phyloP scores from a whole-genome alignment of 2,329 filamentous ascomycete species.

The Neofusicoccum cordaticola region DNA sequence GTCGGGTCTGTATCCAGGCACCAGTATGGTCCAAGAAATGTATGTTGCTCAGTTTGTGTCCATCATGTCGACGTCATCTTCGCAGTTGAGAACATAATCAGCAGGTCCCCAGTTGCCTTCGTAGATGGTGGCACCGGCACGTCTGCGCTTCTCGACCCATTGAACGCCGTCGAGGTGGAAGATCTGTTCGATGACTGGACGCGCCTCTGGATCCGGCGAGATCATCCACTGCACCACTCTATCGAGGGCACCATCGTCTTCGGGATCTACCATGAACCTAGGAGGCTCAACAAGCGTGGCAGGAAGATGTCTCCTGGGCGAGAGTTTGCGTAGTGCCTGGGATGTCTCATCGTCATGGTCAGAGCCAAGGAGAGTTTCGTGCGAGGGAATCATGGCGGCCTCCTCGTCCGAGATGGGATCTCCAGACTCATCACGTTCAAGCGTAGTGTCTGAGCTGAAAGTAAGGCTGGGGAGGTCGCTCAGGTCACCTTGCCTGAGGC shows the following conservation, averaged over 20 bases:
- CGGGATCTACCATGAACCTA: constrained; percentile 79
- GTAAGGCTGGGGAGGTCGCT: constrained; percentile 86
- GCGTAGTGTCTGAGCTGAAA: constrained; percentile 67
- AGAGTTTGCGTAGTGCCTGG: constrained; percentile 34
- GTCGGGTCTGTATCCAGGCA: not conserved
- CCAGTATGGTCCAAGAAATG: not conserved
- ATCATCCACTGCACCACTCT: constrained; percentile 87
- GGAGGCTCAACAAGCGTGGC: constrained; percentile 68
- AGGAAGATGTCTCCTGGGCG: constrained; percentile 27
- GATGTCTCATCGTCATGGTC: constrained; percentile 37
- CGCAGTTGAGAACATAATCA: constrained; percentile 58
- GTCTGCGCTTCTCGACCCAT: constrained; percentile 75
- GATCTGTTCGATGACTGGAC: constrained; percentile 73
- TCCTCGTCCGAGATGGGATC: constrained; percentile 47
- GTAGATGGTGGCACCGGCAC: constrained; percentile 88
- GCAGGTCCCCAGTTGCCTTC: constrained; percentile 93
- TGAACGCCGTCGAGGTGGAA: constrained; percentile 69
- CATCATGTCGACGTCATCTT: constrained; percentile 59
- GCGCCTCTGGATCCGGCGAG: constrained; percentile 65
- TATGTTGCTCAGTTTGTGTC: constrained; percentile 42
- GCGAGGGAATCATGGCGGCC: constrained; percentile 29
- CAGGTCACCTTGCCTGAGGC: constrained; percentile 83
- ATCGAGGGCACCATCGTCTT: constrained; percentile 73
- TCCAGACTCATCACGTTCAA: constrained; percentile 72
- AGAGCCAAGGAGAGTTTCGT: constrained; percentile 26